These are phyloP conservation scores for Aspergillus texensis DNA, from an alignment of 2,329 filamentous ascomycete genomes.

Conservation along the genomic window DNA sequence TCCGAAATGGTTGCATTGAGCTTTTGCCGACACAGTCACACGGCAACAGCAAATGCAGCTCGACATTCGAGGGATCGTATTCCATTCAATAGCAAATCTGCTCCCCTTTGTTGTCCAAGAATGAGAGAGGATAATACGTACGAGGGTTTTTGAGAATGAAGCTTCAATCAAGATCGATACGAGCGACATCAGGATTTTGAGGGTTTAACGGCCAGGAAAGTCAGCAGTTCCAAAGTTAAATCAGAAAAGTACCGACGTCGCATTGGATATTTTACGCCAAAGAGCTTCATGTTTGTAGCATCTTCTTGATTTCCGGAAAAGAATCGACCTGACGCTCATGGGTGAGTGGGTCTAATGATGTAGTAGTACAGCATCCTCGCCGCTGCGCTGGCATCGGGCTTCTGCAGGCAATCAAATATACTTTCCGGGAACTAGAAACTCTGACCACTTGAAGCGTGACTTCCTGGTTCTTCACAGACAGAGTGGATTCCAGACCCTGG, in stretches of 20 bases:
- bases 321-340: not conserved
- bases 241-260: no score
- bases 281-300: not conserved
- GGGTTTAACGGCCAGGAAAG: not conserved
- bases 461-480: no score
- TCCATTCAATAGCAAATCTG: not conserved
- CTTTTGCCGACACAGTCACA: not conserved
- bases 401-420: no score
- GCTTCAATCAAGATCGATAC: not conserved
- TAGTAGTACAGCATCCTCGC: not conserved
- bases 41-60: not conserved
- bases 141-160: not conserved
- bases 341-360: not conserved
- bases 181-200: not conserved
- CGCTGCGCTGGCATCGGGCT: not conserved
- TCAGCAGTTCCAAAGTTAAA: not conserved
- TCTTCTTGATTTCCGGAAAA: not conserved
- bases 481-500: no score
- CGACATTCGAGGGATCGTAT: not conserved
- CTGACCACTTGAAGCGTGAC: no score
- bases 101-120: not conserved
- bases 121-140: not conserved
- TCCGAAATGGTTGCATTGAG: not conserved
- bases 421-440: no score
- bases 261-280: not conserved